These are phyloP conservation scores for Fusarium incarnatum DNA, from an alignment of 2,329 filamentous ascomycete species.

Conservation along the genomic window DNA sequence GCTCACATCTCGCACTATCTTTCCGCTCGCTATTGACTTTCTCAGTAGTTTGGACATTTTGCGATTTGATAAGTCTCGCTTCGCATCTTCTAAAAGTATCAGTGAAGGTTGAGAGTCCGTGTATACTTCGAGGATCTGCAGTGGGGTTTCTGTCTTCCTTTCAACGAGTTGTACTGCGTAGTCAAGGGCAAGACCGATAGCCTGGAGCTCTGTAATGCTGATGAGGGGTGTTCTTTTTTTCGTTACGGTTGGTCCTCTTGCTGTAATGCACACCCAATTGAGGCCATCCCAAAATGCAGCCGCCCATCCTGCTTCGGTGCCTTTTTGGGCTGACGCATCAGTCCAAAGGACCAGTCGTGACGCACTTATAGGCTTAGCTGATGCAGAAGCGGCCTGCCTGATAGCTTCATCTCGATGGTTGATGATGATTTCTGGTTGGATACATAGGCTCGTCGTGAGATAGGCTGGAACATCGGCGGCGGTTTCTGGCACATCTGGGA, in stretches of 20 bases:
- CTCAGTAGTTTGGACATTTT: not conserved
- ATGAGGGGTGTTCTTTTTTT: no score
- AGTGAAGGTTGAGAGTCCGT: conserved; percentile 14
- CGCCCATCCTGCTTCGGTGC: not conserved
- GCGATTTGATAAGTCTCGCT: not conserved
- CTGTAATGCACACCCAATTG: conserved; percentile 25
- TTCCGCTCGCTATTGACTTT: not conserved
- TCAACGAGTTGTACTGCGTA: conserved; percentile 8
- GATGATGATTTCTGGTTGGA: not conserved
- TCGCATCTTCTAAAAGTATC: not conserved
- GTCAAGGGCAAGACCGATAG: conserved; percentile 24
- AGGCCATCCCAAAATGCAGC: not conserved
- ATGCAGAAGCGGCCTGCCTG: not conserved
- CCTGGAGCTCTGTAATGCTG: conserved; percentile 12
- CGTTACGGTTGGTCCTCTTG: not conserved
- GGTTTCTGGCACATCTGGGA: no score
- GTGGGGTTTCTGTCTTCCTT: not conserved
- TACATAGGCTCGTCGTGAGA: no score
- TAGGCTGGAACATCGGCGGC: no score
- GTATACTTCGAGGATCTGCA: conserved; percentile 23
- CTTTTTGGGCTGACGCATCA: not conserved
- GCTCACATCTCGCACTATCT: not conserved
- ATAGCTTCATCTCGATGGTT: not conserved
- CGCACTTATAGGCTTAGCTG: not conserved
- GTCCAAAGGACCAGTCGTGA: conserved; percentile 9